Conservation (phyloP, 2,329 filamentous ascomycete species). For the Phoma herbarum region DNA sequence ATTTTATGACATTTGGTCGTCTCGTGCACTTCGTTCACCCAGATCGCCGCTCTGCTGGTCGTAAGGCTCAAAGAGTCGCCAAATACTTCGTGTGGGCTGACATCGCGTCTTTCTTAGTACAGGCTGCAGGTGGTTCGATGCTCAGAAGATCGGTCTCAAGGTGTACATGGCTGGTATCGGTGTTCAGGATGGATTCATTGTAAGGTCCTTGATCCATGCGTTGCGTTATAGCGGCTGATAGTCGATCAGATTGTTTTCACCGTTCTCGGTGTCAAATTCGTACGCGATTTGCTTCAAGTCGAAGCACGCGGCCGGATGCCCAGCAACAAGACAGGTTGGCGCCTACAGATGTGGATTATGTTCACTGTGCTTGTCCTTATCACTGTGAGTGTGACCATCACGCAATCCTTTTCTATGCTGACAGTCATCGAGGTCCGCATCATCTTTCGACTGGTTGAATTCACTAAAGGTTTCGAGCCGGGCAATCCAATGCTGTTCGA, state of each 20-base stretch:
- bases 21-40: not conserved
- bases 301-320: not conserved
- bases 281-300: not conserved
- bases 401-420: not conserved
- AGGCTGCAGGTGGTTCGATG: not conserved
- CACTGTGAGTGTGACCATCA: not conserved
- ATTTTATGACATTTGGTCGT: not conserved
- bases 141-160: not conserved
- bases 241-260: not conserved
- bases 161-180: conserved; percentile 49
- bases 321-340: not conserved
- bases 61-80: not conserved
- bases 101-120: not conserved
- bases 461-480: not conserved
- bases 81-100: not conserved
- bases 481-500: not conserved
- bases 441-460: not conserved
- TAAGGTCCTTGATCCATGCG: not conserved
- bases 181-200: conserved; percentile 45
- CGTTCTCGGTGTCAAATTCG: not conserved
- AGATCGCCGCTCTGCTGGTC: not conserved
- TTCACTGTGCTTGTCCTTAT: conserved; percentile 2
- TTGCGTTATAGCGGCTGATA: not conserved
- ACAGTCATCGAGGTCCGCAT: not conserved
- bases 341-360: conserved; percentile 2